Evolutionary conservation across 2,329 filamentous ascomycete genomes (phyloP).

Genomic region (Cladosporium sp.): DNA sequence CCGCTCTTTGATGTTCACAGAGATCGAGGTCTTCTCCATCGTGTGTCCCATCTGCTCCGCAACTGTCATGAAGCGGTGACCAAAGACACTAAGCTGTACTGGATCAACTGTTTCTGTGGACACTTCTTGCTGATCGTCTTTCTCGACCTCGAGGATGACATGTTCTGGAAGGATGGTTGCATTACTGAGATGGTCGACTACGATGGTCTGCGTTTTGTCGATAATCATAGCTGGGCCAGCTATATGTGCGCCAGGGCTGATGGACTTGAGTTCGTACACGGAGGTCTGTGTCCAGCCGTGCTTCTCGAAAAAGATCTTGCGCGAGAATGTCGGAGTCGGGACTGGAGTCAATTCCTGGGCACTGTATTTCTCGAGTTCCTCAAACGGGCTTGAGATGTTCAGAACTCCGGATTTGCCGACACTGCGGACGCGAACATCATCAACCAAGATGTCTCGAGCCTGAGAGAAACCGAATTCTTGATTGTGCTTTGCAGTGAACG

Average conservation of each 20-base stretch:
- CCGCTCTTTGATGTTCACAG: constrained; percentile 49
- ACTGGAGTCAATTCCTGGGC: constrained; percentile 65
- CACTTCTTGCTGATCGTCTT: constrained; percentile 36
- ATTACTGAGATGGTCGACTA: constrained; percentile 41
- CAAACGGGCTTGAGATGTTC: constrained; percentile 63
- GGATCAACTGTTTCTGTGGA: constrained; percentile 37
- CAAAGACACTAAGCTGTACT: constrained; percentile 56
- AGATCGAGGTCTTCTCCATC: constrained; percentile 57
- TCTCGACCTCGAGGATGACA: constrained; percentile 67
- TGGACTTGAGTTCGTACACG: constrained; percentile 28
- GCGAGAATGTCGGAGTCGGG: constrained; percentile 44
- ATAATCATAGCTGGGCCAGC: constrained; percentile 37
- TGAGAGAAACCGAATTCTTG: constrained; percentile 47
- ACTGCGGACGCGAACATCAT: constrained; percentile 39
- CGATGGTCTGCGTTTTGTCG: constrained; percentile 49
- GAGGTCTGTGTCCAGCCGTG: constrained; percentile 70
- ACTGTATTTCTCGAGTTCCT: constrained; percentile 76
- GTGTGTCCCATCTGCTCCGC: constrained; percentile 61
- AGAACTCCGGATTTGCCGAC: constrained; percentile 23
- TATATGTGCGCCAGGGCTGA: constrained; percentile 28
- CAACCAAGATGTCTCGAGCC: constrained; percentile 42
- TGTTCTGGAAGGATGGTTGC: constrained; percentile 42
- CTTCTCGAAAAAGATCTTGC: constrained; percentile 80
- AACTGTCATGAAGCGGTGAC: constrained; percentile 60
- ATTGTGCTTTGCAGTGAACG: constrained; percentile 41